phyloP scores from a whole-genome alignment of 108 stramenopile genomes.

The Conticribra guillardii region DNA sequence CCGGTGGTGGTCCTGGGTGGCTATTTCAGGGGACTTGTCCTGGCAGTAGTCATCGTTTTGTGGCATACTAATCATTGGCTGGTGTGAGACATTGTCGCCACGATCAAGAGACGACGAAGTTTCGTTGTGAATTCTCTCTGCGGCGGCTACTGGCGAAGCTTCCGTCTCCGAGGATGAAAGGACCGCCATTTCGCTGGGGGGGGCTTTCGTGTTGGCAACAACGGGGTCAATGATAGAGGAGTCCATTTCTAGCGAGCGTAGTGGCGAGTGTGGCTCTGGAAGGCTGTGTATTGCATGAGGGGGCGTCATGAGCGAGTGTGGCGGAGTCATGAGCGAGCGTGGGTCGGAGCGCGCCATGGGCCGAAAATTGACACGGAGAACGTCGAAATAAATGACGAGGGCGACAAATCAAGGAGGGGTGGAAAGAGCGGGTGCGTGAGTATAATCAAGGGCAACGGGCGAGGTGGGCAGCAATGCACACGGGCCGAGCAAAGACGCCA shows the following conservation, averaged over 20 bases:
- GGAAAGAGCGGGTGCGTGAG: too few species aligned
- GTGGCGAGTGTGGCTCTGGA: background rate
- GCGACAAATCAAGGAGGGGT: too few species aligned
- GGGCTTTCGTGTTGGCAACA: background rate
- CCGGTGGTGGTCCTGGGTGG: background rate
- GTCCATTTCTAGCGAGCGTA: background rate
- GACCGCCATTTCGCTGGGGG: conserved; percentile 1
- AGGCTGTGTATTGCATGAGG: too few species aligned
- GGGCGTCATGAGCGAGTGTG: too few species aligned
- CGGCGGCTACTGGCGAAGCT: conserved; percentile 3
- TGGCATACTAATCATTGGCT: background rate
- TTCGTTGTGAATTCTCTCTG: background rate
- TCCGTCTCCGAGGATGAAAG: conserved; percentile 23
- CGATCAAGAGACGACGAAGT: background rate
- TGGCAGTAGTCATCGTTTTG: background rate
- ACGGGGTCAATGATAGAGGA: background rate
- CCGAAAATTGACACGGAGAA: too few species aligned
- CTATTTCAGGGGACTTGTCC: background rate
- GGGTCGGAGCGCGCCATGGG: too few species aligned
- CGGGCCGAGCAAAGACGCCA: too few species aligned
- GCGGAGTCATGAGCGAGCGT: too few species aligned
- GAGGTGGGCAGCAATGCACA: too few species aligned
- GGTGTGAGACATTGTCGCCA: background rate
- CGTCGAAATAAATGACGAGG: too few species aligned
- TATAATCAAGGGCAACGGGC: too few species aligned